These are phyloP conservation scores for Cicer pinnatifidum DNA, from an alignment of 306 rosid species.

Conservation along the genomic window DNA sequence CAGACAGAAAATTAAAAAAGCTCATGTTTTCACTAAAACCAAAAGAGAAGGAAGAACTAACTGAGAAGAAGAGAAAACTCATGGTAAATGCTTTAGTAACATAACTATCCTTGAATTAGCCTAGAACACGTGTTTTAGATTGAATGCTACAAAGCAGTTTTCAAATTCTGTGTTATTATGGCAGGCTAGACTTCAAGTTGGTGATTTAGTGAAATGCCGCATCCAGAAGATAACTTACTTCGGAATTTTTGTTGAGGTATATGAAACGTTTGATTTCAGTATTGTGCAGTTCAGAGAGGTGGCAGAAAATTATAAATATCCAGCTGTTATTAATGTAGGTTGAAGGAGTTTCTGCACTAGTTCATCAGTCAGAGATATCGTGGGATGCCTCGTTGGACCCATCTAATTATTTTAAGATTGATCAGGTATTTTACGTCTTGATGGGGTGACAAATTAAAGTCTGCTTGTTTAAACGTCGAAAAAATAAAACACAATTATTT, in stretches of 20 bases:
- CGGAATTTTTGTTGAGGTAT: conserved; percentile 95
- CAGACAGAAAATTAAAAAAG: conserved; percentile 73
- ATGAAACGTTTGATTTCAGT: conserved; percentile 36
- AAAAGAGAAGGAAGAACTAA: conserved; percentile 75
- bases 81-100: conserved; percentile 64
- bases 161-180: conserved; percentile 42
- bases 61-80: conserved; percentile 79
- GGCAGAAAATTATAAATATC: conserved; percentile 34
- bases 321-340: conserved; percentile 54
- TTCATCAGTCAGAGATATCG: conserved; percentile 92
- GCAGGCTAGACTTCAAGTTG: conserved; percentile 89
- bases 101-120: conserved; percentile 29
- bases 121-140: conserved; percentile 29
- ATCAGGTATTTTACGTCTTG: conserved; percentile 71
- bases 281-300: conserved; percentile 38
- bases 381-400: conserved; percentile 92
- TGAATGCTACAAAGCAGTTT: conserved; percentile 43
- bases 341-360: conserved; percentile 84
- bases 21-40: conserved; percentile 77
- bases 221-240: conserved; percentile 84
- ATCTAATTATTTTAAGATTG: conserved; percentile 70
- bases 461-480: not conserved
- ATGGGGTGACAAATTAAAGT: conserved; percentile 26
- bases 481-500: not conserved
- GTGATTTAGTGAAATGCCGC: conserved; percentile 84